Base-by-base conservation (phyloP, 129 eudicot genomes). In the Artemisia tridentata region DNA sequence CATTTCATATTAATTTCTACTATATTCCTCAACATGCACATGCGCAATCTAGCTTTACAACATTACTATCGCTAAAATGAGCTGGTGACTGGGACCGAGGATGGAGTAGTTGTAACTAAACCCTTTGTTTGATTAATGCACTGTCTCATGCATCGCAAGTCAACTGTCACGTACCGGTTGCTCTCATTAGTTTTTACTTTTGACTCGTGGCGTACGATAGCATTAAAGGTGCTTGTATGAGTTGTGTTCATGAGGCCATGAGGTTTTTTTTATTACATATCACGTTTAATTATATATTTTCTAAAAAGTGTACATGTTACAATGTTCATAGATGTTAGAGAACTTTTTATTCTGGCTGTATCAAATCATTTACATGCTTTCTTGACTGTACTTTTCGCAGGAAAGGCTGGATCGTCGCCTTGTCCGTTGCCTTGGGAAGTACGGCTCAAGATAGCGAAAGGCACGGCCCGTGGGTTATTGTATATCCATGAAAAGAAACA, bases 401-500 rank as follows among this genome's bases (percentile, higher is more conserved):
- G 84, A 14, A 95, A 95, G 60, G 84, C 76, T 4, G 96, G 99
- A n/a, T 88, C 95, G 0, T 86, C 99, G 11, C 99, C 99, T 0
- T 85, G 95, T 70, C 91, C 88, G 20, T 12, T 95, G 49, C 97
- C 97, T 0, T 95, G 99, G 99, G 96, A 83, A 65, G 59, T 79
- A 34, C 83, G 99, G 81, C 91, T 95, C 68, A 90, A 86, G 82
- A 90, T 95, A 82, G 97, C 96, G 7, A 86, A 63, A 63, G 99
- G 99, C 7, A 80, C 93, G 45, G 99, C 99, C 20, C 95, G 96
- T 18, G 99, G 99, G 62, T 80, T 95, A 2, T 65, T 75, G 27
- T 90, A 90, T 85, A 84, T 95, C 62, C 99, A 95, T 64, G 99
- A 95, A 16, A 90, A 84, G 78, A 95, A 90, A 65, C 97, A 95